Conservation (phyloP, 2,329 filamentous ascomycete species). For the Clonostachys chloroleuca region DNA sequence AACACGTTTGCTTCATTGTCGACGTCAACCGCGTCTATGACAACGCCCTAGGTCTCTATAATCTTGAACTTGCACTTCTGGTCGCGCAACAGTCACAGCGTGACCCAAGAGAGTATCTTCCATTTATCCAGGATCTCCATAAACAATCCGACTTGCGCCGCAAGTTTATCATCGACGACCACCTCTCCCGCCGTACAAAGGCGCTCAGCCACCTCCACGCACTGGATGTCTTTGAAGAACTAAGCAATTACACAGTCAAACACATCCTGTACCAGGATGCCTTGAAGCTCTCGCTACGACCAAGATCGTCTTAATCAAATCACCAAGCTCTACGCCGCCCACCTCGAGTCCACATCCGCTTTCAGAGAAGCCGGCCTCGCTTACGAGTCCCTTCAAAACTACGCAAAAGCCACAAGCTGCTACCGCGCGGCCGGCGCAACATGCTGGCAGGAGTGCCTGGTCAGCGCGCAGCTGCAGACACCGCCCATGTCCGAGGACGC, state of each 20-base stretch:
- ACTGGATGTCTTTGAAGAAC: constrained; percentile 70
- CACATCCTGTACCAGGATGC: constrained; percentile 76
- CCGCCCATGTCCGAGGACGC: constrained; percentile 57
- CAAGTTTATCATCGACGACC: constrained; percentile 82
- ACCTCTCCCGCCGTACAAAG: constrained; percentile 72
- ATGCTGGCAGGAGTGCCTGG: constrained; percentile 88
- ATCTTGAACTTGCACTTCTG: constrained; percentile 82
- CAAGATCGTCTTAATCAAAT: constrained; percentile 59
- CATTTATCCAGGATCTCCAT: constrained; percentile 87
- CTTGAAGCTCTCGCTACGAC: constrained; percentile 79
- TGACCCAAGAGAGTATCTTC: constrained; percentile 91
- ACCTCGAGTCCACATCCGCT: constrained; percentile 70
- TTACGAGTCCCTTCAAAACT: constrained; percentile 80
- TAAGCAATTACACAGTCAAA: constrained; percentile 72
- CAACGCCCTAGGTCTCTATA: constrained; percentile 83
- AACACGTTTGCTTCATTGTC: constrained; percentile 96
- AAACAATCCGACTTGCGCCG: constrained; percentile 66
- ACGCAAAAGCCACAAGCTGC: constrained; percentile 69
- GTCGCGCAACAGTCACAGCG: constrained; percentile 95
- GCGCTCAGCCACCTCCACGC: constrained; percentile 73
- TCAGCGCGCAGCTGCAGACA: constrained; percentile 63
- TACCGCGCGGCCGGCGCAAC: constrained; percentile 74
- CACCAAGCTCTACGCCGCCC: constrained; percentile 73
- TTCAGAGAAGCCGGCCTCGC: constrained; percentile 86
- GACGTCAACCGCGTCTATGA: constrained; percentile 92